Evolutionary conservation across 768 basidiomycete species (phyloP), one percentile per base, ranked within the genome.

Genomic region (Mycena crocata): DNA sequence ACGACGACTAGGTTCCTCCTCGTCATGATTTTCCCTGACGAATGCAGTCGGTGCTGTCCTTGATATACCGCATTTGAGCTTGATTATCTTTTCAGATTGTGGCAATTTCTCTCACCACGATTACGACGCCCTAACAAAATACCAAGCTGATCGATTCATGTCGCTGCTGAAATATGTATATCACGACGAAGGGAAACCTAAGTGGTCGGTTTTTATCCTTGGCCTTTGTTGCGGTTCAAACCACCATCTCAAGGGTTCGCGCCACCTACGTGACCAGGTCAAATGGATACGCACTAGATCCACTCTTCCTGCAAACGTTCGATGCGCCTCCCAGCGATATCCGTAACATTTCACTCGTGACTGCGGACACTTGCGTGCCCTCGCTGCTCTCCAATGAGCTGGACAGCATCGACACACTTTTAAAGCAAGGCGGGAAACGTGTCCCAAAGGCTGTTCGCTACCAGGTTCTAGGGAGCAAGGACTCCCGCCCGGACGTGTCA

Each of bases 121-220:
- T 65, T 79, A 73, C 64, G 74, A 73, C 45, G 68, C 69, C 3
- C 58, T 76, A 28, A 78, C 77, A 1, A 76, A 77, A 58, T 79
- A 75, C 49, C 78, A 80, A 23, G 79, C 76, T 9, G 72, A 80
- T 48, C 73, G 76, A 19, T 71, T 78, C 57, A 71, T 80, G 67
- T 80, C 75, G 14, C 59, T 79, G 23, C 46, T 72, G 28, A 76
- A 64, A 44, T 77, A 75, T 57, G 58, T 79, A 15, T 70, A 73
- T 50, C 72, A 76, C 28, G 61, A 57, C 2, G 74, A 71, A 52
- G 39, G 60, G 15, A 55, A 71, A 28, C 74, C 54, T 30, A 30
- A 57, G 2, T 73, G 67, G 57, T 63, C 19, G 28, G 56, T 39
- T 13, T 35, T 26, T 23, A 6, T 21, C 15, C 10, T 39, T 24